A percentile compares a stretch with the other conserved stretches of the same genome.
Evolutionary conservation across 2,329 filamentous ascomycete species (phyloP).

Genomic region (Coniosporium tulheliwenetii): DNA sequence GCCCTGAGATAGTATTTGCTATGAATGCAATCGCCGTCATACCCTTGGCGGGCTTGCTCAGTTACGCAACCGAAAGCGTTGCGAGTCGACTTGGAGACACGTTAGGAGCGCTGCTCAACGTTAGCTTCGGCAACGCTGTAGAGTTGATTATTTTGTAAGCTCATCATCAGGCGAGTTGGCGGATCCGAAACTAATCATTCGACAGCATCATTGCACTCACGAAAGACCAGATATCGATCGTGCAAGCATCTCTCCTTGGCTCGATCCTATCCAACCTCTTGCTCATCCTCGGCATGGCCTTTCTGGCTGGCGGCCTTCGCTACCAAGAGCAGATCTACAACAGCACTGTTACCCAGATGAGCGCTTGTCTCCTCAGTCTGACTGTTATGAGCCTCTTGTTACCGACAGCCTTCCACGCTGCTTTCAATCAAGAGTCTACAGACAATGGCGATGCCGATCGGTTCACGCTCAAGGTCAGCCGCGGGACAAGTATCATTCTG

Average conservation of each 20-base stretch:
- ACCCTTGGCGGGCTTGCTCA: constrained; percentile 31
- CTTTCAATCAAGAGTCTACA: constrained; percentile 38
- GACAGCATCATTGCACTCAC: constrained; percentile 48
- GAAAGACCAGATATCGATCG: constrained; percentile 76
- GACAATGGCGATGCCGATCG: constrained; percentile 45
- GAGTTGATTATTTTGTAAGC: constrained; percentile 32
- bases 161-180: too few species aligned
- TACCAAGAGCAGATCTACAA: constrained; percentile 93
- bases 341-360: constrained; percentile 92
- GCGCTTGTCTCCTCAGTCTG: constrained; percentile 76
- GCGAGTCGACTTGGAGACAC: constrained; percentile 32
- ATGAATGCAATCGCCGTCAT: constrained; percentile 37
- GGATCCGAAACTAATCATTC: constrained; percentile 10
- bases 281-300: constrained; percentile 82
- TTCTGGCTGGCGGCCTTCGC: constrained; percentile 70
- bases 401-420: constrained; percentile 86
- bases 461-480: constrained; percentile 69
- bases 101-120: constrained; percentile 33
- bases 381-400: constrained; percentile 80
- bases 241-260: constrained; percentile 77
- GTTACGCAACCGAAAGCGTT: constrained; percentile 33
- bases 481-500: constrained; percentile 75
- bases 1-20: constrained; percentile 29
- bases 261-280: constrained; percentile 82
- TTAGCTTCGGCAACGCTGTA: constrained; percentile 36